A percentile compares a stretch with the other conserved stretches of the same genome.
phyloP scores from a whole-genome alignment of 2,329 filamentous ascomycete species.

The Botryosphaeria dothidea region DNA sequence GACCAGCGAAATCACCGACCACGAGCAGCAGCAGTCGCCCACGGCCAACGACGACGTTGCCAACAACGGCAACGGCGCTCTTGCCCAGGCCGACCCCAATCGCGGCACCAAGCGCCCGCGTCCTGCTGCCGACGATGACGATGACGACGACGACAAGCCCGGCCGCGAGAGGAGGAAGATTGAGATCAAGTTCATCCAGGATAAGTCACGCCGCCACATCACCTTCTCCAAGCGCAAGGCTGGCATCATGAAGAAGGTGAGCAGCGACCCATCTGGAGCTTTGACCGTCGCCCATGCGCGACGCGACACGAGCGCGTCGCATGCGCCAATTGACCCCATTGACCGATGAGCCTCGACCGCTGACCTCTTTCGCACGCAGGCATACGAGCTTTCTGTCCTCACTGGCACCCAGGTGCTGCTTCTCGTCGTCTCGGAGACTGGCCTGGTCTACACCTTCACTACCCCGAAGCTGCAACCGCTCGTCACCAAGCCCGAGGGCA shows the following conservation, averaged over 20 bases:
- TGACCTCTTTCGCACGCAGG: slow-evolving; percentile 56
- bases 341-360: slow-evolving; percentile 21
- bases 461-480: slow-evolving; percentile 97
- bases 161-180: slow-evolving; percentile 99
- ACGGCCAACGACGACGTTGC: slow-evolving; percentile 52
- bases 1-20: slow-evolving; percentile 52
- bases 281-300: slow-evolving; percentile 26
- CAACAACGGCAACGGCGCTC: slow-evolving; percentile 67
- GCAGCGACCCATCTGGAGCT: slow-evolving; percentile 35
- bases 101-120: slow-evolving; percentile 90
- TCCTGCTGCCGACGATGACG: slow-evolving; percentile 83
- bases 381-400: slow-evolving; percentile 94
- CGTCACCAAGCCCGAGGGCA: slow-evolving; percentile 97
- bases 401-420: slow-evolving; percentile 97
- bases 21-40: slow-evolving; percentile 54
- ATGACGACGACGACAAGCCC: slow-evolving; percentile 96
- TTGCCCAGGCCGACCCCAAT: slow-evolving; percentile 61
- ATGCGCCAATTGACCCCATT: slow-evolving; percentile 25
- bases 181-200: slow-evolving; percentile 99
- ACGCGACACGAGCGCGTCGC: slow-evolving; percentile 30
- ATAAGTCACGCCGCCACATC: slow-evolving; percentile 99
- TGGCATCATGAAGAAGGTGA: slow-evolving; percentile 99
- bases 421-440: slow-evolving; percentile 94
- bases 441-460: slow-evolving; percentile 96
- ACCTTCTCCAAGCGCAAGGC: slow-evolving; percentile 99